Evolutionary conservation across 352 stramenopile genomes (phyloP).

Genomic region (Elongisporangium anandrum): DNA sequence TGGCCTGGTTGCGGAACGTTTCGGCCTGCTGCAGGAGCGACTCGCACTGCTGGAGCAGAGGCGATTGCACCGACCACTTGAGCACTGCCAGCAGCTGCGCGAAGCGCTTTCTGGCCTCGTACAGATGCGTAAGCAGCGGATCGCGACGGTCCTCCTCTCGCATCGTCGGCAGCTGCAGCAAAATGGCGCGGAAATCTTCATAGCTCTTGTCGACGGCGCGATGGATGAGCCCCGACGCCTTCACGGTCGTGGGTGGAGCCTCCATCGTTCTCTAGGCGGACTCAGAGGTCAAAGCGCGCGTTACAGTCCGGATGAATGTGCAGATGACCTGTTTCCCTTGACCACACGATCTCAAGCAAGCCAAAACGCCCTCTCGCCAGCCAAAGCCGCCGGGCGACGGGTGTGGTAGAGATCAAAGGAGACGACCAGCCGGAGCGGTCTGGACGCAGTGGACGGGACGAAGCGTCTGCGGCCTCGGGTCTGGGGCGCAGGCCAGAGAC

Average conservation of each 20-base stretch:
- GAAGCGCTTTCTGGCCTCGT: constrained; percentile 63
- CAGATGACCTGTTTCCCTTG: background rate
- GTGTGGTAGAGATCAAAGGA: background rate
- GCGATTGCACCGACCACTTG: constrained; percentile 85
- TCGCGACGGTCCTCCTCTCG: constrained; percentile 73
- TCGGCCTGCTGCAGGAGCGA: constrained; percentile 52
- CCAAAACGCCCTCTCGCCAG: background rate
- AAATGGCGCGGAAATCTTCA: constrained; percentile 69
- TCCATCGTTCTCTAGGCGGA: background rate
- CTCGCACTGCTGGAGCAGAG: constrained; percentile 71
- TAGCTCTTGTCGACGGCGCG: constrained; percentile 82
- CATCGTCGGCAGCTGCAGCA: constrained; percentile 64
- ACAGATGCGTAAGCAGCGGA: constrained; percentile 57
- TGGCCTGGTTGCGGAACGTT: constrained; percentile 65
- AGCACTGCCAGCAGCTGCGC: constrained; percentile 73
- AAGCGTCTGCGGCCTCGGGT: background rate
- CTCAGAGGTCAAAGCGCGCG: background rate
- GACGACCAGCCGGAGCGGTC: background rate
- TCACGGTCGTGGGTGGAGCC: constrained; percentile 47
- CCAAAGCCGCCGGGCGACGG: background rate
- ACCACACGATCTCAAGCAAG: background rate
- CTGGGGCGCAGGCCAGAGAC: background rate
- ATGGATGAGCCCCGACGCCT: constrained; percentile 73
- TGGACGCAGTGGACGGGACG: background rate
- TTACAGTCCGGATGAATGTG: background rate